A percentile compares a stretch with the other conserved stretches of the same genome.
Conservation (phyloP, 768 basidiomycete species). For the Macrolepiota fuliginosa region DNA sequence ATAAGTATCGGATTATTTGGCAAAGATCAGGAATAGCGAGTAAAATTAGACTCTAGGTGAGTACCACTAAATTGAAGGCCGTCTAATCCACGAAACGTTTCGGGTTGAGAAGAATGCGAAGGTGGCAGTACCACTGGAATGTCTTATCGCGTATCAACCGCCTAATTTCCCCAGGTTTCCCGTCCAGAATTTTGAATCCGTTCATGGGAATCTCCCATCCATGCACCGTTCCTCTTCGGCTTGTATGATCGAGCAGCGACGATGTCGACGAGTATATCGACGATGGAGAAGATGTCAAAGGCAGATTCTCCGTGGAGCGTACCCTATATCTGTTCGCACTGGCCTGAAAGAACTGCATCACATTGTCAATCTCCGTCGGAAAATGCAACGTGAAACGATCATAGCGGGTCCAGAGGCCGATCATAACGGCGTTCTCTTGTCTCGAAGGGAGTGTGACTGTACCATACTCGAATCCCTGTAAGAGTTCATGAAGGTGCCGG, state of each 20-base stretch:
- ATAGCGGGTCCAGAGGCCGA: conserved; percentile 3
- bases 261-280: not conserved
- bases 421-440: not conserved
- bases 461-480: not conserved
- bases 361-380: not conserved
- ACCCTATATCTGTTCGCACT: not conserved
- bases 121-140: not conserved
- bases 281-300: not conserved
- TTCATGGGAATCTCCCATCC: not conserved
- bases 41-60: no score
- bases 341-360: not conserved
- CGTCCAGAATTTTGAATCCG: not conserved
- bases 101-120: not conserved
- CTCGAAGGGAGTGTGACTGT: not conserved
- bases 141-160: not conserved
- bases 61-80: no score
- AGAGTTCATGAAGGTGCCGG: not conserved
- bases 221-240: not conserved
- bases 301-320: not conserved
- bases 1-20: no score
- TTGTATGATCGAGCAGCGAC: not conserved
- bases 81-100: not conserved
- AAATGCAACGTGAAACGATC: conserved; percentile 5
- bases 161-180: not conserved
- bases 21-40: no score